These are phyloP conservation scores for Septoria linicola DNA, from an alignment of 2,329 filamentous ascomycete species.

Conservation along the genomic window DNA sequence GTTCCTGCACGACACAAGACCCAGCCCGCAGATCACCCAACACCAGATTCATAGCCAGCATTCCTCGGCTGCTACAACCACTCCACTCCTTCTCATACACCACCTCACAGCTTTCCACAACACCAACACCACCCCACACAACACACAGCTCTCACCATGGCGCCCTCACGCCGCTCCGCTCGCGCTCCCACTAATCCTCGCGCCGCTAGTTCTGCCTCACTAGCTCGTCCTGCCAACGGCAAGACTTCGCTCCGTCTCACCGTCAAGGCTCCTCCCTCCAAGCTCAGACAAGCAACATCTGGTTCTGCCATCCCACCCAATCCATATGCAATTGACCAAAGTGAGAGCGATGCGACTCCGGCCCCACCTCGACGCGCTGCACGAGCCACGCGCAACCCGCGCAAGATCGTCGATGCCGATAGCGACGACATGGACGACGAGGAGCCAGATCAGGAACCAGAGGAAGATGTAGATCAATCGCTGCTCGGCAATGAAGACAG, in stretches of 20 bases:
- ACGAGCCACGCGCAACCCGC: constrained; percentile 37
- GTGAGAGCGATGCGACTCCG: constrained; percentile 39
- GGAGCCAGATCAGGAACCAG: constrained; percentile 23
- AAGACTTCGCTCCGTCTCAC: constrained; percentile 50
- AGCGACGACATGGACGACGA: constrained; percentile 33
- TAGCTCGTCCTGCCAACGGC: constrained; percentile 42
- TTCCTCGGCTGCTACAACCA: constrained; percentile 9
- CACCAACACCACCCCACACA: neutral
- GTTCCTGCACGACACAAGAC: neutral
- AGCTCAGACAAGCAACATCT: constrained; percentile 49
- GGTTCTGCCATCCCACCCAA: constrained; percentile 37
- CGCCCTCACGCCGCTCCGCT: constrained; percentile 36
- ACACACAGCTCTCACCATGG: constrained; percentile 29
- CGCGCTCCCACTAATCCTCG: constrained; percentile 33
- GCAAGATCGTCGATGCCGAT: constrained; percentile 38
- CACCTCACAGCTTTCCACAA: neutral
- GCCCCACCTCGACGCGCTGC: constrained; percentile 32
- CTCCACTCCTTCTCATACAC: constrained; percentile 5
- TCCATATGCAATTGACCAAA: constrained; percentile 33
- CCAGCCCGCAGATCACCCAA: neutral
- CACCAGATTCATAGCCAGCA: neutral
- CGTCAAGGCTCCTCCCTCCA: constrained; percentile 51
- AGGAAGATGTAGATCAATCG: constrained; percentile 26
- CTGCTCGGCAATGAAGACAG: too few species aligned
- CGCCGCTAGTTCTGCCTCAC: constrained; percentile 32